Evolutionary conservation across 2,329 filamentous ascomycete species (phyloP).

Genomic region (Fusarium chlamydosporum): DNA sequence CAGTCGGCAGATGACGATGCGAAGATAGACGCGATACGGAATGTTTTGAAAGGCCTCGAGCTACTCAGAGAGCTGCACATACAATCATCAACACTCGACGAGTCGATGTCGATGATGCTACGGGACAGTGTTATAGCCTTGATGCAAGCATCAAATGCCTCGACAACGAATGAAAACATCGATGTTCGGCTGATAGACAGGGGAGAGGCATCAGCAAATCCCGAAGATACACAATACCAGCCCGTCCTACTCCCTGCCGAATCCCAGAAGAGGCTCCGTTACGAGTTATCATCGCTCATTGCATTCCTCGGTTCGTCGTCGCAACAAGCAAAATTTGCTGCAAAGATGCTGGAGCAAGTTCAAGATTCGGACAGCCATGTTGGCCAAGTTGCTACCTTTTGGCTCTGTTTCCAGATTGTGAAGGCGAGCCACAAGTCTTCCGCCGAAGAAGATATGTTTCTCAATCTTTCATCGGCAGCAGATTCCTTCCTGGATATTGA

Average conservation of each 20-base stretch:
- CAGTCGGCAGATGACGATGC: conserved; percentile 84
- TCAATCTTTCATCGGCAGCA: conserved; percentile 65
- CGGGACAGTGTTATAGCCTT: conserved; percentile 77
- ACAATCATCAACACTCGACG: conserved; percentile 75
- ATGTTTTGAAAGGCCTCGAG: conserved; percentile 80
- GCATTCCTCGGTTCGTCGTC: conserved; percentile 69
- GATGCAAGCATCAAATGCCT: conserved; percentile 47
- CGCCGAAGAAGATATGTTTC: conserved; percentile 74
- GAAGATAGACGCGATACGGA: conserved; percentile 79
- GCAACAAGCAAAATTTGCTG: conserved; percentile 72
- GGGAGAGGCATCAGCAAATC: conserved; percentile 27
- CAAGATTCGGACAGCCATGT: conserved; percentile 68
- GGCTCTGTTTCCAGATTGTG: conserved; percentile 82
- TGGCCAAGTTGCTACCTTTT: conserved; percentile 78
- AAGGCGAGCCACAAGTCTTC: conserved; percentile 68
- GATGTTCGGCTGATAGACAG: conserved; percentile 51
- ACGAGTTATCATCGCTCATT: conserved; percentile 71
- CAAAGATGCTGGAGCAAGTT: conserved; percentile 74
- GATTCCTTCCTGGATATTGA: conserved; percentile 61
- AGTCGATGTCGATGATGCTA: conserved; percentile 76
- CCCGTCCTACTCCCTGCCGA: conserved; percentile 74
- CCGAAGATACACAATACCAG: conserved; percentile 61
- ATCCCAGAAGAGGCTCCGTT: conserved; percentile 74
- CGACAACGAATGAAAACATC: conserved; percentile 25
- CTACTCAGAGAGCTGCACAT: conserved; percentile 74